Evolutionary conservation across 352 stramenopile genomes (phyloP).

Genomic region (Phytophthora idaei): DNA sequence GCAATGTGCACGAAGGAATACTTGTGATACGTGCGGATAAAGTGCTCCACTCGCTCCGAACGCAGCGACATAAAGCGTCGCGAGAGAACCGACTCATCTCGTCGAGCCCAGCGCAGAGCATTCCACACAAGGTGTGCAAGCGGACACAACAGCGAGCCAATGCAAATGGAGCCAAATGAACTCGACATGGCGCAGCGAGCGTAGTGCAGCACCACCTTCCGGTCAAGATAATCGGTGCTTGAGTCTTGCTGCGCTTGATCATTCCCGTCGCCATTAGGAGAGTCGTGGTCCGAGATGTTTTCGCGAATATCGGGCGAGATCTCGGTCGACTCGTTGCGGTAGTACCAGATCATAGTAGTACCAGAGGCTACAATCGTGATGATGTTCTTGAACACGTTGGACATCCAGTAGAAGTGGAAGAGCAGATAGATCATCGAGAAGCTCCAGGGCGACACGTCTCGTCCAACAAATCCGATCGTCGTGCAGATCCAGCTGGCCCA

Average conservation of each 20-base stretch:
- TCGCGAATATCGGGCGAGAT: slow-evolving; percentile 48
- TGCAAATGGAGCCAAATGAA: slow-evolving; percentile 85
- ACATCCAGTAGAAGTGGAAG: slow-evolving; percentile 90
- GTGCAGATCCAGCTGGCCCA: slow-evolving; percentile 84
- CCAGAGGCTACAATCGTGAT: slow-evolving; percentile 80
- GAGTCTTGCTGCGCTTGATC: slow-evolving; percentile 23
- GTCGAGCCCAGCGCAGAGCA: slow-evolving; percentile 71
- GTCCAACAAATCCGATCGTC: slow-evolving; percentile 73
- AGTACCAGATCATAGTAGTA: slow-evolving; percentile 88
- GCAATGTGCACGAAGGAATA: slow-evolving; percentile 87
- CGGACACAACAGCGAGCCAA: slow-evolving; percentile 80
- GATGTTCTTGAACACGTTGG: slow-evolving; percentile 87
- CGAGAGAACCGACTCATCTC: slow-evolving; percentile 72
- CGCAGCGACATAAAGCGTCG: slow-evolving; percentile 63
- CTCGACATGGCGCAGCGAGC: slow-evolving; percentile 63
- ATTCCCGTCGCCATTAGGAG: slow-evolving; percentile 20
- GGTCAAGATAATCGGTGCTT: slow-evolving; percentile 37
- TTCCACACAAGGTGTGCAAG: slow-evolving; percentile 82
- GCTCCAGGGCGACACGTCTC: slow-evolving; percentile 64
- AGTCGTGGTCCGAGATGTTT: slow-evolving; percentile 50
- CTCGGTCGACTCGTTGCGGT: slow-evolving; percentile 72
- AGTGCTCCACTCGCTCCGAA: slow-evolving; percentile 68
- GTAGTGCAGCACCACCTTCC: slow-evolving; percentile 76
- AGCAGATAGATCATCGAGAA: slow-evolving; percentile 77
- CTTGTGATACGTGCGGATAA: slow-evolving; percentile 89